Percentiles rank a stretch among this genome's conserved stretches.
These are phyloP conservation scores for Pseudohalonectria lignicola DNA, from an alignment of 2,329 filamentous ascomycete genomes.

Conservation along the genomic window DNA sequence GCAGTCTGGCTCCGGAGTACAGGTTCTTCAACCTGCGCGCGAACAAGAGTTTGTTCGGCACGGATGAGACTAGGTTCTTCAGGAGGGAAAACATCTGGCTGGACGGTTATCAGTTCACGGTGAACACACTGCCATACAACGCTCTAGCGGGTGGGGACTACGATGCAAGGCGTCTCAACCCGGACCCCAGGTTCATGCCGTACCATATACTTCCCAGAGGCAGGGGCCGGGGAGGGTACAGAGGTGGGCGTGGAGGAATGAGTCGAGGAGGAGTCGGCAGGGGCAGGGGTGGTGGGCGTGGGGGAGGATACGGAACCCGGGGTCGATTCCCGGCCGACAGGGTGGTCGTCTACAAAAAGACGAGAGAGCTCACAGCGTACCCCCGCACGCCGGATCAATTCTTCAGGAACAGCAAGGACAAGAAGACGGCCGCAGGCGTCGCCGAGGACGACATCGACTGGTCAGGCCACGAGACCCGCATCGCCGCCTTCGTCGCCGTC, in stretches of 20 bases:
- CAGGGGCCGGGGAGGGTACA: constrained; percentile 2
- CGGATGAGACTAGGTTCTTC: background rate
- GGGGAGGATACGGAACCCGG: background rate
- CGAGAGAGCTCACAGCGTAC: constrained; percentile 19
- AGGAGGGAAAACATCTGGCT: constrained; percentile 21
- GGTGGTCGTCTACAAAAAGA: constrained; percentile 15
- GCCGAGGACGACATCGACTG: constrained; percentile 24
- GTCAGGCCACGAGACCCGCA: constrained; percentile 31
- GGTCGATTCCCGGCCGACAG: background rate
- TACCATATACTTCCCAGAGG: too few relatives aligned
- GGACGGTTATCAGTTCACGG: constrained; percentile 24
- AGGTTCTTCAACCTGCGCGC: constrained; percentile 26
- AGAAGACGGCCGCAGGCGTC: too few relatives aligned
- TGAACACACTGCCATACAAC: constrained; percentile 30
- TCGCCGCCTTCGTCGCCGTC: constrained; percentile 48
- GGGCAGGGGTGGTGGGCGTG: background rate
- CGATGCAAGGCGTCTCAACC: too few relatives aligned
- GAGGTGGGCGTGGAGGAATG: background rate
- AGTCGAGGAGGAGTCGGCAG: background rate
- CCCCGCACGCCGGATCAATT: constrained; percentile 21
- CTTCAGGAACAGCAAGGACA: constrained; percentile 14
- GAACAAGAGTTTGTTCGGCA: constrained; percentile 6
- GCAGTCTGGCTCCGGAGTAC: constrained; percentile 22
- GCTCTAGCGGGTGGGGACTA: constrained; percentile 18
- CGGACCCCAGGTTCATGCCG: too few relatives aligned